These are phyloP conservation scores for Sarcomyxa edulis DNA, from an alignment of 768 basidiomycete genomes.

Conservation along the genomic window DNA sequence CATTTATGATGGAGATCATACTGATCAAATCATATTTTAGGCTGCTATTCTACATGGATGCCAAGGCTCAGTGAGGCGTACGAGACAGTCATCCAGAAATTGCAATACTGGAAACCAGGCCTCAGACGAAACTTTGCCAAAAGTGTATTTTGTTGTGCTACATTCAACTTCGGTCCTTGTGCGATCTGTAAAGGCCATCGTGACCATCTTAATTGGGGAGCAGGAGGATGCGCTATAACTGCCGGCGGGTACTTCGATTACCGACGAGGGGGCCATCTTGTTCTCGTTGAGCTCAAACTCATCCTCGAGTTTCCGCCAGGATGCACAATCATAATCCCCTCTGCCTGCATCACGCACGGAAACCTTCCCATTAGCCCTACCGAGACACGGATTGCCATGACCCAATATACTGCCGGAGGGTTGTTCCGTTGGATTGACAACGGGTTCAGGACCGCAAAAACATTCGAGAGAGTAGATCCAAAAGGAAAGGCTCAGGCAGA, in stretches of 20 bases:
- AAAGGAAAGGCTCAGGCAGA: too few species aligned
- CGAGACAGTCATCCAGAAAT: neutral
- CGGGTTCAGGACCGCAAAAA: slow-evolving; percentile 12
- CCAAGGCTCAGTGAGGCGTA: too few species aligned
- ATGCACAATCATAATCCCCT: slow-evolving; percentile 21
- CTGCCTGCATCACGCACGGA: slow-evolving; percentile 18
- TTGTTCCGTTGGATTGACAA: slow-evolving; percentile 20
- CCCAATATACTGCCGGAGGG: slow-evolving; percentile 20
- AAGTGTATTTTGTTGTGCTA: slow-evolving; percentile 15
- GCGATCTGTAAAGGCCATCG: slow-evolving; percentile 14
- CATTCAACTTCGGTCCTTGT: slow-evolving; percentile 24
- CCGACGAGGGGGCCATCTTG: slow-evolving; percentile 23
- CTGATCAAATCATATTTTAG: too few species aligned
- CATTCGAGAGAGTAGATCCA: too few species aligned
- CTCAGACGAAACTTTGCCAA: slow-evolving; percentile 12
- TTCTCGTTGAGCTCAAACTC: slow-evolving; percentile 22
- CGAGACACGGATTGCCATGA: slow-evolving; percentile 17
- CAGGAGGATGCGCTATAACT: slow-evolving; percentile 25
- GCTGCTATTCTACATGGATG: too few species aligned
- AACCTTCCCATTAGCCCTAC: slow-evolving; percentile 16
- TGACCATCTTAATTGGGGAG: slow-evolving; percentile 24
- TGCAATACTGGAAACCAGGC: too few species aligned
- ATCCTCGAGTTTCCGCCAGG: slow-evolving; percentile 20
- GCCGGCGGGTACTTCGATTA: slow-evolving; percentile 22
- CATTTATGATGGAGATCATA: too few species aligned